These are phyloP conservation scores for Phoma sp. DNA, from an alignment of 2,329 filamentous ascomycete species.

Conservation along the genomic window DNA sequence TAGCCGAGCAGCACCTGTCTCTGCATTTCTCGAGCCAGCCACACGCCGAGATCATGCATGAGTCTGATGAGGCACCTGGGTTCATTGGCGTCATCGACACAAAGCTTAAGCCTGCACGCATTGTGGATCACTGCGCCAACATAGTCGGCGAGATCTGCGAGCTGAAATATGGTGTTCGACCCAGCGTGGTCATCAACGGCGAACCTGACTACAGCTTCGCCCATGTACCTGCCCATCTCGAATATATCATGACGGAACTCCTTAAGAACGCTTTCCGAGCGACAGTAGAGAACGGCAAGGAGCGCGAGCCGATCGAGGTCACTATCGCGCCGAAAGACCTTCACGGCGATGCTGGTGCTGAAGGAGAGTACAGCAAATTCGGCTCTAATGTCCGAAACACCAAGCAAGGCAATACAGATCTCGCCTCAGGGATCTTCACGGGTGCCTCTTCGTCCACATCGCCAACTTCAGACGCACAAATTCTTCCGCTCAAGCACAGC, in stretches of 20 bases:
- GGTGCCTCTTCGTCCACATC: constrained; percentile 27
- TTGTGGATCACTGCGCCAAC: constrained; percentile 82
- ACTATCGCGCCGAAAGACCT: constrained; percentile 73
- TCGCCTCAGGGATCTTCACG: constrained; percentile 39
- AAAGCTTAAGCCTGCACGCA: constrained; percentile 77
- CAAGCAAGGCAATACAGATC: constrained; percentile 42
- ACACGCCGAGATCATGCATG: constrained; percentile 62
- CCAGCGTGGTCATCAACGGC: constrained; percentile 79
- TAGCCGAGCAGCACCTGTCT: constrained; percentile 96
- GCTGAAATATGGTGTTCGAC: constrained; percentile 89
- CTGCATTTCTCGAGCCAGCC: constrained; percentile 78
- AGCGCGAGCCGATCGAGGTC: constrained; percentile 82
- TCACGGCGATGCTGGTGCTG: constrained; percentile 13
- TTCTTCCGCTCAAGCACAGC: constrained; percentile 55
- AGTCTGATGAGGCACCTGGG: constrained; percentile 56
- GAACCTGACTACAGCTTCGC: constrained; percentile 88
- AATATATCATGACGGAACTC: constrained; percentile 96
- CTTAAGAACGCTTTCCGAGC: constrained; percentile 97
- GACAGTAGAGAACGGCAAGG: constrained; percentile 82
- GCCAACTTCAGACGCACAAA: constrained; percentile 42
- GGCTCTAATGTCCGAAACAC: constrained; percentile 19
- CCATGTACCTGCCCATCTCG: constrained; percentile 92
- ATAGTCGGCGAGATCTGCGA: constrained; percentile 97
- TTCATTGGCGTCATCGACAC: constrained; percentile 98
- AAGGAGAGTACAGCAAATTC: background rate